Evolutionary conservation across 257 asterid genomes (phyloP), one percentile per base, ranked within the genome.

Genomic region (Forsythia viridissima): DNA sequence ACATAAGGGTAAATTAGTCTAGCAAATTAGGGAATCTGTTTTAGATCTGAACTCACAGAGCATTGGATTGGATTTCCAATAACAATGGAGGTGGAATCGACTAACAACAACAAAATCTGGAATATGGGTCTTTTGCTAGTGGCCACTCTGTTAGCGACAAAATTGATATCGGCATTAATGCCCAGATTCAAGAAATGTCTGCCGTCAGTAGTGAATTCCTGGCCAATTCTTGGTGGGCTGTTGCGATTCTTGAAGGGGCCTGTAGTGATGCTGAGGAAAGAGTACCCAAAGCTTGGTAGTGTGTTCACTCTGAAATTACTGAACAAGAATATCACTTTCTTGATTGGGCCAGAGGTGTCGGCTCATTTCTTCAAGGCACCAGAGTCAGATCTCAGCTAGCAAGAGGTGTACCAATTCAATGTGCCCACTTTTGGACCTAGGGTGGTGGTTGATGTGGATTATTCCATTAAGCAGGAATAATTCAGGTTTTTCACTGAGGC

Each of bases 351-450:
- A n/a, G n/a, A n/a, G n/a, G n/a, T n/a, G n/a, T n/a, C n/a, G n/a
- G n/a, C 89, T 34, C 91, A 85, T 77, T 87, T 87, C 81, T 87
- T 87, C 57, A 87, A 87, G 81, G 91, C 91, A 30, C 61, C 84
- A 0, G 89, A 87, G 76, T 79, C 87, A 9, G 91, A 87, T 83
- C 87, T 87, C 68, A 87, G 91, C 74, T 89, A 87, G 67, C 89
- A 85, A 71, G 90, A 87, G 78, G 89, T 87, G 16, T 87, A 87
- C 69, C 87, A 85, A 73, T 87, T 87, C 76, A 87, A 87, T 78
- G 91, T 87, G 66, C 91, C 91, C 34, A 87, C 91, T n/a, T 87
- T 87, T 41, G 91, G 91, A 7, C 91, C 91, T 9, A 89, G 91
- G 34, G 89, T 87, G 4, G 91, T 87, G 4, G 85, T 87, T 77